Percentiles rank a stretch among this genome's conserved stretches.
Evolutionary conservation across 1,284 basidiomycete species (phyloP).

Genomic region (Crucibulum parvulum): DNA sequence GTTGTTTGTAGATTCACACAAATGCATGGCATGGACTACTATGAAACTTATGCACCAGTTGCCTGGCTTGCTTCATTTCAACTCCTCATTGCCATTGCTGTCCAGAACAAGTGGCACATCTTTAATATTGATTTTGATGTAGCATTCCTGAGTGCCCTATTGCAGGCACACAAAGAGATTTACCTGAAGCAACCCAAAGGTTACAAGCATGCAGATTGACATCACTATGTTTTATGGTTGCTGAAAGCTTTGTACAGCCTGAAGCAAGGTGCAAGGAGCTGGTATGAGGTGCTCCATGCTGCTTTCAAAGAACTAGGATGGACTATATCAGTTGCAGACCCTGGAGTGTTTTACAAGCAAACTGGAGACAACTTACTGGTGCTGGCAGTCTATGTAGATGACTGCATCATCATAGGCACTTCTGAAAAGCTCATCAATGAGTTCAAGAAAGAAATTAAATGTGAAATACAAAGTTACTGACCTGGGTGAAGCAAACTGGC

Average conservation of each 20-base stretch:
- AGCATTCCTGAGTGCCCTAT: neutral
- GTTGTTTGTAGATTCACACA: neutral
- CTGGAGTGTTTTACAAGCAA: conserved; percentile 30
- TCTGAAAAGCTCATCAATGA: conserved; percentile 13
- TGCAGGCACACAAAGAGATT: neutral
- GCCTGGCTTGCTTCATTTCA: neutral
- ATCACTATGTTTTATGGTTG: conserved; percentile 2
- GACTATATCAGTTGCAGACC: conserved; percentile 23
- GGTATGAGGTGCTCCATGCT: conserved; percentile 13
- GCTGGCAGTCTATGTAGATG: conserved; percentile 38
- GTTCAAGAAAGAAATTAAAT: conserved; percentile 26
- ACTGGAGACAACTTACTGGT: conserved; percentile 21
- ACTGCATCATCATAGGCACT: conserved; percentile 30
- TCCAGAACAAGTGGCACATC: neutral
- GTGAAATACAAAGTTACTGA: conserved; percentile 33
- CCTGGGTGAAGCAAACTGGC: conserved; percentile 32
- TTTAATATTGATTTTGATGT: neutral
- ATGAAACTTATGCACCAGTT: neutral
- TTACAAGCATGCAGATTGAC: neutral
- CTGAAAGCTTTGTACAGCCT: conserved; percentile 16
- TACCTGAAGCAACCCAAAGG: neutral
- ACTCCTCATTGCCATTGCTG: neutral
- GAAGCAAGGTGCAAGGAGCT: conserved; percentile 18
- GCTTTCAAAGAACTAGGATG: conserved; percentile 14
- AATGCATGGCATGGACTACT: neutral